Conservation (phyloP, 1,284 basidiomycete genomes). For the Cerioporus squamosus region DNA sequence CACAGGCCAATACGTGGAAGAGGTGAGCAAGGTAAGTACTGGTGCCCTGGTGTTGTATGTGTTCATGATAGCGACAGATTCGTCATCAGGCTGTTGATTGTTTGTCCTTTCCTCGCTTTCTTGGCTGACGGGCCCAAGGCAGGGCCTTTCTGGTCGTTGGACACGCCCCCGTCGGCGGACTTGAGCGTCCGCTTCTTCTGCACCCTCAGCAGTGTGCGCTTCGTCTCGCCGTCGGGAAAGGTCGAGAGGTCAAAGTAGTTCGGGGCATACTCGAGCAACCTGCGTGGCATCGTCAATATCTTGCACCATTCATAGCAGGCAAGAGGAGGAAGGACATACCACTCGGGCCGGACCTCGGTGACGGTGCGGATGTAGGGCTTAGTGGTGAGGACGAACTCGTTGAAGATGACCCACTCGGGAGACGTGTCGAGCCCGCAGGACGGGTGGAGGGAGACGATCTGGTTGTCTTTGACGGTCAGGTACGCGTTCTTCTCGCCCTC, state of each 20-base stretch:
- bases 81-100: too few relatives aligned
- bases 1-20: too few relatives aligned
- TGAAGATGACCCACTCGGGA: conserved; percentile 98
- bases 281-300: conserved; percentile 40
- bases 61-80: too few relatives aligned
- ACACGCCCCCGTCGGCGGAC: conserved; percentile 5
- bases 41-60: too few relatives aligned
- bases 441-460: conserved; percentile 93
- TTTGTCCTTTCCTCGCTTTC: too few relatives aligned
- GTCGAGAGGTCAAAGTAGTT: conserved; percentile 77
- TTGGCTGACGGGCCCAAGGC: too few relatives aligned
- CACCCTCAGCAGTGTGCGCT: conserved; percentile 63
- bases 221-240: conserved; percentile 78
- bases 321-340: conserved; percentile 52
- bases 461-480: conserved; percentile 91
- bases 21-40: too few relatives aligned
- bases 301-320: too few relatives aligned
- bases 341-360: conserved; percentile 88
- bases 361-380: conserved; percentile 91
- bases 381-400: conserved; percentile 97
- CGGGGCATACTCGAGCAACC: conserved; percentile 84
- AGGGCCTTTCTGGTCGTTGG: conserved; percentile 12
- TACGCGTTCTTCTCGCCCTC: conserved; percentile 89
- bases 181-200: conserved; percentile 45
- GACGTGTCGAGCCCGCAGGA: conserved; percentile 90